Evolutionary conservation across 768 basidiomycete genomes (phyloP).

Genomic region (Russula olivacea): DNA sequence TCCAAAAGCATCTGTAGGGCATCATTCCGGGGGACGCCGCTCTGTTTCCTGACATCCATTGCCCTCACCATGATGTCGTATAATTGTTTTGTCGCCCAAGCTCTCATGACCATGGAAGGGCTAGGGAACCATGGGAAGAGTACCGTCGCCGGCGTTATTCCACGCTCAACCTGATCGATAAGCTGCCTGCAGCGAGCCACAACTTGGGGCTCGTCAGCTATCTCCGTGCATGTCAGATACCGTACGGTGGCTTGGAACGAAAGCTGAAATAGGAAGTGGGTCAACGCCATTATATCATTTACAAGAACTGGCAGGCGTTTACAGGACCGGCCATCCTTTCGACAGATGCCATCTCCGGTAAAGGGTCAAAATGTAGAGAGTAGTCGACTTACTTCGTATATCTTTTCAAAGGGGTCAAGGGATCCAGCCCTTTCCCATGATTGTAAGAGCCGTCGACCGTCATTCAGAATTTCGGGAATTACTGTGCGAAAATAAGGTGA

Average conservation of each 20-base stretch:
- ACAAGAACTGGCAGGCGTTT: neutral
- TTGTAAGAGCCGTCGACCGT: slow-evolving; percentile 55
- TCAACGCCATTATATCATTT: neutral
- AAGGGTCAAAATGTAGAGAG: slow-evolving; percentile 2
- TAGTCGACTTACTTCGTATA: slow-evolving; percentile 51
- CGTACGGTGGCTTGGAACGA: slow-evolving; percentile 71
- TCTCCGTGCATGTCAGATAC: slow-evolving; percentile 59
- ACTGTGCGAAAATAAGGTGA: slow-evolving; percentile 39
- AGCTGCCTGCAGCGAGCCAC: slow-evolving; percentile 58
- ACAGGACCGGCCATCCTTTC: slow-evolving; percentile 1
- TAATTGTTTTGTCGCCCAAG: slow-evolving; percentile 68
- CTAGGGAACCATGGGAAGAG: slow-evolving; percentile 74
- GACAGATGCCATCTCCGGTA: slow-evolving; percentile 12
- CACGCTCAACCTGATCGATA: slow-evolving; percentile 62
- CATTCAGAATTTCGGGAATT: slow-evolving; percentile 57
- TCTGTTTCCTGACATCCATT: slow-evolving; percentile 51
- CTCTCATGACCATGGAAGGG: slow-evolving; percentile 63
- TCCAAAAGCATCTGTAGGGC: slow-evolving; percentile 73
- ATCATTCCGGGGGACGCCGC: slow-evolving; percentile 54
- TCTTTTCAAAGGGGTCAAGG: slow-evolving; percentile 66
- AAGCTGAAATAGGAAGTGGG: slow-evolving; percentile 33
- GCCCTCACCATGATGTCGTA: slow-evolving; percentile 60
- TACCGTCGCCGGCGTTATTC: slow-evolving; percentile 67
- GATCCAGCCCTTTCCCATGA: slow-evolving; percentile 59
- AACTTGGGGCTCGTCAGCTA: slow-evolving; percentile 56